Evolutionary conservation across 164 flowering plant species (phyloP).

Genomic region (Vitis rotundifolia): DNA sequence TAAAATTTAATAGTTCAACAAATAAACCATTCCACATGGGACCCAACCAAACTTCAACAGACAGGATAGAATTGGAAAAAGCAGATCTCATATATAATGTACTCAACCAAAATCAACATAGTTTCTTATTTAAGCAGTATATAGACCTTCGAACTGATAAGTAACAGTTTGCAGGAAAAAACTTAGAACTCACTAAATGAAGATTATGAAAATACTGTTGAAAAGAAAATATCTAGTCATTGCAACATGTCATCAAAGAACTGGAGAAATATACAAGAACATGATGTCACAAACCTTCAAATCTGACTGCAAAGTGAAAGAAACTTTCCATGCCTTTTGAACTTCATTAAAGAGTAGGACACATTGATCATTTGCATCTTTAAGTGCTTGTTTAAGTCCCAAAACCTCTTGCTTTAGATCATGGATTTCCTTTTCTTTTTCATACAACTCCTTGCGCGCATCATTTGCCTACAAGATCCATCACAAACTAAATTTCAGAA

Average conservation of each 20-base stretch:
- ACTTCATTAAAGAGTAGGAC: conserved; percentile 86
- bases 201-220: neutral
- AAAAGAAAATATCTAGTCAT: neutral
- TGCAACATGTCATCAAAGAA: neutral
- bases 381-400: conserved; percentile 65
- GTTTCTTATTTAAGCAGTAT: too few species aligned
- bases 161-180: neutral
- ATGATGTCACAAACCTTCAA: conserved; percentile 60
- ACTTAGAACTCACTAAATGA: neutral
- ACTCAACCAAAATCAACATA: too few species aligned
- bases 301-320: conserved; percentile 81
- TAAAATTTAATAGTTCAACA: too few species aligned
- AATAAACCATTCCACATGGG: too few species aligned
- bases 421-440: conserved; percentile 76
- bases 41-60: too few species aligned
- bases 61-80: too few species aligned
- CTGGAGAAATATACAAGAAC: conserved; percentile 6
- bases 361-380: conserved; percentile 91
- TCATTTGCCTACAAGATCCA: conserved; percentile 80
- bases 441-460: conserved; percentile 78
- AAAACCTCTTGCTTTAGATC: conserved; percentile 75
- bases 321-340: conserved; percentile 97
- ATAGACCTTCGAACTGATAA: too few species aligned
- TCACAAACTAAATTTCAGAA: conserved; percentile 1
- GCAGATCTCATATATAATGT: too few species aligned